These are phyloP conservation scores for Parafenestella ontariensis DNA, from an alignment of 2,329 filamentous ascomycete species.

Conservation along the genomic window DNA sequence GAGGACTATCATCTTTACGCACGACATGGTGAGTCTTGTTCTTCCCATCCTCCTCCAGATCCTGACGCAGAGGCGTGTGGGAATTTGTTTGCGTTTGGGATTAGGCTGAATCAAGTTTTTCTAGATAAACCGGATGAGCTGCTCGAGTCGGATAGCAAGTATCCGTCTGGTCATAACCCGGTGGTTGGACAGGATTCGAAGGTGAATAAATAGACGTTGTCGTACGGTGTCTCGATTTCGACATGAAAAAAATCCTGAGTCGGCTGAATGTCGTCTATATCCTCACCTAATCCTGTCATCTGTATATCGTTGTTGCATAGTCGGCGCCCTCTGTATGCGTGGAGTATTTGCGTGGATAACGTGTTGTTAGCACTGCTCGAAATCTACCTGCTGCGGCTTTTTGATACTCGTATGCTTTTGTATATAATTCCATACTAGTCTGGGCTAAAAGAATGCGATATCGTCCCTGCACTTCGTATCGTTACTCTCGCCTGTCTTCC, in stretches of 20 bases:
- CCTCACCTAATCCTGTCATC: not conserved
- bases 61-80: constrained; percentile 21
- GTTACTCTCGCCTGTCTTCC: no score
- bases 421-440: no score
- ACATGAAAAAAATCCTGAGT: not conserved
- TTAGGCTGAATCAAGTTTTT: constrained; percentile 27
- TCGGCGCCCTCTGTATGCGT: constrained; percentile 9
- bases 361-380: no score
- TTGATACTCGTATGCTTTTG: no score
- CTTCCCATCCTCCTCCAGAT: constrained; percentile 1
- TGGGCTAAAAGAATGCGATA: no score
- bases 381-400: no score
- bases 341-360: not conserved
- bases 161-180: constrained; percentile 54
- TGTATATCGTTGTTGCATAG: constrained; percentile 15
- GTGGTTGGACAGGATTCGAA: constrained; percentile 52
- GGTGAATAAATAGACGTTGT: constrained; percentile 57
- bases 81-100: constrained; percentile 30
- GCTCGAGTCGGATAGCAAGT: constrained; percentile 59
- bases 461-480: no score
- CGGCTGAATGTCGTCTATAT: not conserved
- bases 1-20: constrained; percentile 60
- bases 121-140: constrained; percentile 62
- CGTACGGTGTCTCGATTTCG: not conserved
- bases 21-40: constrained; percentile 57